Evolutionary conservation across 768 basidiomycete genomes (phyloP).

Genomic region (Cubamyces sp.): DNA sequence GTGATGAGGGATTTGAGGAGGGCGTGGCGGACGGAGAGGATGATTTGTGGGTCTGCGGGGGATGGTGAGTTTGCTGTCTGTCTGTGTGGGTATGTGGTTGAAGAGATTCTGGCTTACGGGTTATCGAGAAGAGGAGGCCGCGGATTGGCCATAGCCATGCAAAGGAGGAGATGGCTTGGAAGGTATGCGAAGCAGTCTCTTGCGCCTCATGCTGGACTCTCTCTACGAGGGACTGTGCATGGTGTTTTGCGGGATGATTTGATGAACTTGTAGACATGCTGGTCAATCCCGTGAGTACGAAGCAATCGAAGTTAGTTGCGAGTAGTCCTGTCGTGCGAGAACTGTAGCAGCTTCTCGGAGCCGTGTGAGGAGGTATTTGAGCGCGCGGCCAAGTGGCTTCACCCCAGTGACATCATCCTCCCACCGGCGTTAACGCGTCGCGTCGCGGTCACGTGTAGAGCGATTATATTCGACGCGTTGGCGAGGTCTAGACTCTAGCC

Average conservation of each 20-base stretch:
- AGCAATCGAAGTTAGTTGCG: background rate
- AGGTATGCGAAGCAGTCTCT: constrained; percentile 17
- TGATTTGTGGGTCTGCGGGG: constrained; percentile 25
- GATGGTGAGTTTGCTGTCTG: background rate
- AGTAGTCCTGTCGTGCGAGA: background rate
- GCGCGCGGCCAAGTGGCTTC: background rate
- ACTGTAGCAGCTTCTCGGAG: background rate
- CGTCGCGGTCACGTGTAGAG: constrained; percentile 5
- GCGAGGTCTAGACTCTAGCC: too few species aligned
- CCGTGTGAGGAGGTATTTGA: background rate
- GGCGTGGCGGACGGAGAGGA: constrained; percentile 37
- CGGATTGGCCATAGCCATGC: constrained; percentile 38
- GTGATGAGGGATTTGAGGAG: constrained; percentile 43
- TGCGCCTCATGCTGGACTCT: constrained; percentile 25
- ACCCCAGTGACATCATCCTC: constrained; percentile 10
- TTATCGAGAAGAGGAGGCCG: constrained; percentile 31
- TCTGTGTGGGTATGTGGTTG: too few species aligned
- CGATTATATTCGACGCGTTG: background rate
- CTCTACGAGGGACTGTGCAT: constrained; percentile 3
- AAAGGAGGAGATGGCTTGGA: constrained; percentile 28
- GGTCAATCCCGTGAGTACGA: background rate
- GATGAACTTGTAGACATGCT: background rate
- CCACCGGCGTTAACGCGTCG: background rate
- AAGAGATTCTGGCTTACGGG: constrained; percentile 24
- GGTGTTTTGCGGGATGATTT: background rate